Conservation (phyloP, 2,329 filamentous ascomycete genomes). For the Talaromyces sp. region DNA sequence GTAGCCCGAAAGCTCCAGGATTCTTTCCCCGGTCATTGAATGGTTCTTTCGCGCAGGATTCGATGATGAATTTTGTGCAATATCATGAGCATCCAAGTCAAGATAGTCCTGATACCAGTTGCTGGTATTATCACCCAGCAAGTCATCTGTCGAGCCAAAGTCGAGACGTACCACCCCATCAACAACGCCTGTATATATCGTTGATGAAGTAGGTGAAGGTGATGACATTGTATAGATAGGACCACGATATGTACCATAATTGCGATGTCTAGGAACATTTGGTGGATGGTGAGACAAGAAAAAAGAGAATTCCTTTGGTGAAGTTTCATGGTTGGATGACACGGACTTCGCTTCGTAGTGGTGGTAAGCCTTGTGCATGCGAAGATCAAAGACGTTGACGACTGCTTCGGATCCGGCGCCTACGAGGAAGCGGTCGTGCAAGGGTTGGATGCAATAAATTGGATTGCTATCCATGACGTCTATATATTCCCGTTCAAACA, state of each 20-base stretch:
- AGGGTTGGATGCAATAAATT: slow-evolving; percentile 58
- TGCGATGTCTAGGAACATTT: slow-evolving; percentile 18
- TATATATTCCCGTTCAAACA: slow-evolving; percentile 51
- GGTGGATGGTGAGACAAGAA: slow-evolving; percentile 40
- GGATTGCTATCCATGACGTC: slow-evolving; percentile 59
- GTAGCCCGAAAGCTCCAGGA: slow-evolving; percentile 44
- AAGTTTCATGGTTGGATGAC: not conserved
- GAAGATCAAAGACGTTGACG: slow-evolving; percentile 63
- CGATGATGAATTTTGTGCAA: slow-evolving; percentile 20
- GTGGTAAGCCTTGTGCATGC: slow-evolving; percentile 45
- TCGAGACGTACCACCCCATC: slow-evolving; percentile 45
- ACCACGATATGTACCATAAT: slow-evolving; percentile 39
- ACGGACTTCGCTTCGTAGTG: slow-evolving; percentile 30
- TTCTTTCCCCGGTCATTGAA: slow-evolving; percentile 20
- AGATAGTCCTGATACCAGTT: slow-evolving; percentile 38
- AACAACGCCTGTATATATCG: slow-evolving; percentile 47
- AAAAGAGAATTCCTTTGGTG: slow-evolving; percentile 42
- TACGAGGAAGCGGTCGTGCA: slow-evolving; percentile 57
- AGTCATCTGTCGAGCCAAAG: slow-evolving; percentile 46
- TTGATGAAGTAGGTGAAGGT: slow-evolving; percentile 46
- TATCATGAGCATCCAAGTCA: slow-evolving; percentile 23
- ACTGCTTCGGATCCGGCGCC: slow-evolving; percentile 58
- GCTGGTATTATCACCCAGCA: slow-evolving; percentile 28
- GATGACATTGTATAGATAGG: slow-evolving; percentile 47
- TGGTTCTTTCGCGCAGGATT: slow-evolving; percentile 11